A percentile compares a stretch with the other conserved stretches of the same genome.
These are phyloP conservation scores for Eutrema japonicum DNA, from an alignment of 345 rosid genomes.

Conservation along the genomic window DNA sequence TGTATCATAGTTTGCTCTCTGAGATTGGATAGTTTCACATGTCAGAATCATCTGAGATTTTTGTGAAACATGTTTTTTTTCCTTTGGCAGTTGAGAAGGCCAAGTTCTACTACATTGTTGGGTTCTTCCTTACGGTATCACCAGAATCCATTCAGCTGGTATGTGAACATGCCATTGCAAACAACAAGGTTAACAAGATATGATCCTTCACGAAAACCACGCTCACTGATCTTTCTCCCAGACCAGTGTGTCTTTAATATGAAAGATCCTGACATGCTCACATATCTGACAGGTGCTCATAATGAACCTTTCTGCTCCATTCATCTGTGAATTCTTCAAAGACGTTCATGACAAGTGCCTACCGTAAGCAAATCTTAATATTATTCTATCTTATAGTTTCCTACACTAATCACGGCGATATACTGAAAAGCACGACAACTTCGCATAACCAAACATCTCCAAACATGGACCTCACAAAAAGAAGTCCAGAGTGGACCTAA, in stretches of 20 bases:
- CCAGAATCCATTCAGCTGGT: constrained; percentile 90
- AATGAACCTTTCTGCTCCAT: constrained; percentile 98
- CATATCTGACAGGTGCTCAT: constrained; percentile 60
- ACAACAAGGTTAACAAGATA: constrained; percentile 66
- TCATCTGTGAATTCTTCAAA: constrained; percentile 97
- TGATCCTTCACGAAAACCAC: not conserved
- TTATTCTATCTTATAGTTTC: not conserved
- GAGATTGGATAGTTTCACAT: constrained; percentile 2
- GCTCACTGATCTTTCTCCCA: not conserved
- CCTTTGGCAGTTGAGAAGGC: constrained; percentile 82
- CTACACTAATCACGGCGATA: not conserved
- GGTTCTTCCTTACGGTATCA: constrained; percentile 94
- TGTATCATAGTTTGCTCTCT: constrained; percentile 1
- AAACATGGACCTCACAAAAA: too few relatives aligned
- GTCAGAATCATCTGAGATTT: not conserved
- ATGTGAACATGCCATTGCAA: constrained; percentile 89
- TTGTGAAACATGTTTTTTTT: not conserved
- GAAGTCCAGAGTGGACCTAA: too few relatives aligned
- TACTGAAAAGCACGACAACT: constrained; percentile 5
- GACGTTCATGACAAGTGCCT: constrained; percentile 73
- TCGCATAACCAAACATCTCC: too few relatives aligned
- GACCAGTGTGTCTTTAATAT: not conserved
- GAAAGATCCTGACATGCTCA: constrained; percentile 23
- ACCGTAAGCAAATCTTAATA: constrained; percentile 59
- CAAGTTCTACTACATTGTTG: constrained; percentile 85